Evolutionary conservation across 1,139 yeast genomes (phyloP).

Genomic region (Kluyveromyces sp.): DNA sequence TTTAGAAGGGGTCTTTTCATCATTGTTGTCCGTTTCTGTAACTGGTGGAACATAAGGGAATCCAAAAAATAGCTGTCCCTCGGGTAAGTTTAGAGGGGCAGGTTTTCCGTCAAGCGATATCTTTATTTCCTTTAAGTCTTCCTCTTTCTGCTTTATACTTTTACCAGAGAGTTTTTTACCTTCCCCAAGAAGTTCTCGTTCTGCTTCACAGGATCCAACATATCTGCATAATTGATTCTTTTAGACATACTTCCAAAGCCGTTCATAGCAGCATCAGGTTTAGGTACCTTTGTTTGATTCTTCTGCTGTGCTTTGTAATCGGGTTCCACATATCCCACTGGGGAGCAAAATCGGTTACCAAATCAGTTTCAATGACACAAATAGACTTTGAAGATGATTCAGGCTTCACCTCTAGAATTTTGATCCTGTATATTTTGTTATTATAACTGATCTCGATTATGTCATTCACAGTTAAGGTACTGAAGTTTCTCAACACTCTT

Average conservation of each 20-base stretch:
- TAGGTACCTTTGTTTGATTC: slow-evolving; percentile 6
- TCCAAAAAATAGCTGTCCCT: slow-evolving; percentile 87
- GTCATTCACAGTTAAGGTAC: slow-evolving; percentile 81
- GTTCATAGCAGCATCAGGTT: slow-evolving; percentile 31
- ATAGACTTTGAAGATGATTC: slow-evolving; percentile 56
- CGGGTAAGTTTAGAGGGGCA: slow-evolving; percentile 66
- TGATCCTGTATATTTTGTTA: slow-evolving; percentile 68
- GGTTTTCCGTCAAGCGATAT: slow-evolving; percentile 46
- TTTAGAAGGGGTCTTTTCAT: slow-evolving; percentile 31
- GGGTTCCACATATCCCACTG: slow-evolving; percentile 96
- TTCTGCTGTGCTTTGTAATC: slow-evolving; percentile 36
- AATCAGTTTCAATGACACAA: slow-evolving; percentile 94
- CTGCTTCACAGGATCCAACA: slow-evolving; percentile 39
- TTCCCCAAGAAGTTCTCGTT: slow-evolving; percentile 44
- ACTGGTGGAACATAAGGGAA: slow-evolving; percentile 76
- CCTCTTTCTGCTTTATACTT: slow-evolving; percentile 20
- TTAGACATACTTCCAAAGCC: slow-evolving; percentile 71
- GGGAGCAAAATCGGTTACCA: slow-evolving; percentile 98
- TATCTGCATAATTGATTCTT: slow-evolving; percentile 58
- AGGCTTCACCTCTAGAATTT: slow-evolving; percentile 84
- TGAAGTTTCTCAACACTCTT: slow-evolving; percentile 79
- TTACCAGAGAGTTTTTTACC: slow-evolving; percentile 75
- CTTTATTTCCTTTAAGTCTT: slow-evolving; percentile 19
- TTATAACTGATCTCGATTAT: slow-evolving; percentile 82
- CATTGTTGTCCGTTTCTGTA: slow-evolving; percentile 36